Evolutionary conservation across 768 basidiomycete genomes (phyloP).

Genomic region (Boletellus ananiceps): DNA sequence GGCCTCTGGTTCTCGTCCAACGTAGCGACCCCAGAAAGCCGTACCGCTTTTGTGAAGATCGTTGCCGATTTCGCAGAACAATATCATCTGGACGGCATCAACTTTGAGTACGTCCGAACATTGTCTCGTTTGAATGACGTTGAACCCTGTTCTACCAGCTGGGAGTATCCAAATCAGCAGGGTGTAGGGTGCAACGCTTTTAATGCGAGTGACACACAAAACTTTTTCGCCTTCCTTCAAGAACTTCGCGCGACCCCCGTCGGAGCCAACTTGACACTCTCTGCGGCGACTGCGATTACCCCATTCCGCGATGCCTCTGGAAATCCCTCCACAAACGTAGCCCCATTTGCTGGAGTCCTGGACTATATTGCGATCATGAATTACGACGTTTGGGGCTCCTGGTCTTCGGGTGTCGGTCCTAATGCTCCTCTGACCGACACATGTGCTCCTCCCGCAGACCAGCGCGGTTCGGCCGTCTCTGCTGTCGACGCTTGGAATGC

Average conservation of each 20-base stretch:
- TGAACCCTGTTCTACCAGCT: slow-evolving; percentile 42
- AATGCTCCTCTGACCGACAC: slow-evolving; percentile 79
- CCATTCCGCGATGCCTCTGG: slow-evolving; percentile 64
- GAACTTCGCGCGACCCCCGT: slow-evolving; percentile 54
- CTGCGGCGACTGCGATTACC: slow-evolving; percentile 60
- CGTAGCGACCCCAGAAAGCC: slow-evolving; percentile 51
- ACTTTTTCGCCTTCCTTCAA: slow-evolving; percentile 74
- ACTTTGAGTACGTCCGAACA: slow-evolving; percentile 22
- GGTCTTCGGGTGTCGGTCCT: slow-evolving; percentile 58
- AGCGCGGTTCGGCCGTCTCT: slow-evolving; percentile 68
- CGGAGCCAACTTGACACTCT: slow-evolving; percentile 45
- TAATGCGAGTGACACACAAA: slow-evolving; percentile 54
- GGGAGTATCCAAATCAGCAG: slow-evolving; percentile 74
- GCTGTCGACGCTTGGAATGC: slow-evolving; percentile 67
- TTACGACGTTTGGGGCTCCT: slow-evolving; percentile 58
- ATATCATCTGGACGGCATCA: slow-evolving; percentile 56
- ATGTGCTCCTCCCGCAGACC: slow-evolving; percentile 57
- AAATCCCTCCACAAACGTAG: slow-evolving; percentile 63
- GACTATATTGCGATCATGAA: slow-evolving; percentile 64
- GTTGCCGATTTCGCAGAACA: slow-evolving; percentile 43
- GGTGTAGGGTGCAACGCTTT: slow-evolving; percentile 72
- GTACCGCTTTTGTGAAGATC: slow-evolving; percentile 62
- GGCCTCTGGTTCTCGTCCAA: slow-evolving; percentile 57
- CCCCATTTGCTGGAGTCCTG: slow-evolving; percentile 64
- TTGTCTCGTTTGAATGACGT: neutral